Evolutionary conservation across 225 moss, liverwort and hornwort species (phyloP).

Genomic region (Marchantia paleacea): DNA sequence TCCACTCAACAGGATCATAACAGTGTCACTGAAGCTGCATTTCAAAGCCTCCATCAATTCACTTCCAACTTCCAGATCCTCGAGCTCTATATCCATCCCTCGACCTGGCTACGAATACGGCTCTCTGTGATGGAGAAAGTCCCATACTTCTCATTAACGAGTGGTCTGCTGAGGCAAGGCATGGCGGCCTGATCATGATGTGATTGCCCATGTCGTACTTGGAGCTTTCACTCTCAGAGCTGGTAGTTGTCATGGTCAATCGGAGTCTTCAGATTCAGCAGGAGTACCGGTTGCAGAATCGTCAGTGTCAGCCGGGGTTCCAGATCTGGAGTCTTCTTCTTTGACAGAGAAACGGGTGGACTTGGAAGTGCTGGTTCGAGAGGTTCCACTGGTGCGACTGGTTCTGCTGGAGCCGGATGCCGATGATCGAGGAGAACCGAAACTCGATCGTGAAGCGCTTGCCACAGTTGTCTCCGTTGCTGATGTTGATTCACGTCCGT

Average conservation of each 20-base stretch:
- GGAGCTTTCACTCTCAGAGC: slow-evolving; percentile 17
- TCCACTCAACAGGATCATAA: neutral
- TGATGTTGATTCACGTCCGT: neutral
- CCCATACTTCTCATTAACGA: neutral
- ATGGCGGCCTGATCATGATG: neutral
- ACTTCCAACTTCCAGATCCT: too few species aligned
- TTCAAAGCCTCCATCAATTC: too few species aligned
- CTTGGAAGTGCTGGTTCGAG: slow-evolving; percentile 14
- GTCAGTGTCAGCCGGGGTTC: neutral
- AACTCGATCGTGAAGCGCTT: neutral
- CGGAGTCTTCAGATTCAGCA: neutral
- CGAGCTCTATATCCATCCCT: too few species aligned
- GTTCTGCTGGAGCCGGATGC: neutral
- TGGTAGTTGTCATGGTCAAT: slow-evolving; percentile 22
- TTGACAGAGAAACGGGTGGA: slow-evolving; percentile 35
- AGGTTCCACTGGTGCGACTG: neutral
- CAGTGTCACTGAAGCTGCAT: too few species aligned
- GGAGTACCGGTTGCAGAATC: neutral
- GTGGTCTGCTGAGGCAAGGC: neutral
- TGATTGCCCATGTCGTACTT: neutral
- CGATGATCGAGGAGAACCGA: neutral
- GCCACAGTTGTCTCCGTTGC: neutral
- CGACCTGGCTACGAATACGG: too few species aligned
- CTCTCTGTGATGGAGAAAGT: too few species aligned
- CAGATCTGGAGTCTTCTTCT: neutral